A percentile compares a stretch with the other conserved stretches of the same genome.
Conservation (phyloP, 2,329 filamentous ascomycete species). For the Colletotrichum cuscutae region DNA sequence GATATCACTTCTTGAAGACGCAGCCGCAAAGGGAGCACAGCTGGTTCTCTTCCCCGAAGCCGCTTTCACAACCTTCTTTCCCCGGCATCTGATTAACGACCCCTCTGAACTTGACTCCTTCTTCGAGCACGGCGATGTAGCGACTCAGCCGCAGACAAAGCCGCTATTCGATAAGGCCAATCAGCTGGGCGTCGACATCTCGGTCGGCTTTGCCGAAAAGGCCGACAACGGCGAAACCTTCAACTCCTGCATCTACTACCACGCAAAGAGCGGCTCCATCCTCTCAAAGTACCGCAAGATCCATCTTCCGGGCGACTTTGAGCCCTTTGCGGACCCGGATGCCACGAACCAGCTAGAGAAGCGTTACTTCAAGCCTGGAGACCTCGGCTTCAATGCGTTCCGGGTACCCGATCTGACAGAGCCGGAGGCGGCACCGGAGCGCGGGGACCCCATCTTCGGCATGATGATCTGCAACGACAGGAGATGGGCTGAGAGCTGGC, state of each 20-base stretch:
- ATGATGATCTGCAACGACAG: slow-evolving; percentile 68
- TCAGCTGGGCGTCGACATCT: slow-evolving; percentile 60
- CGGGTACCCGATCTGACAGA: slow-evolving; percentile 57
- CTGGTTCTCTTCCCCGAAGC: slow-evolving; percentile 65
- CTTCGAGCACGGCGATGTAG: slow-evolving; percentile 59
- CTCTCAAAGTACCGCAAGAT: slow-evolving; percentile 64
- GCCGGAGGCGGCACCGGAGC: slow-evolving; percentile 46
- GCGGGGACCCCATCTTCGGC: slow-evolving; percentile 62
- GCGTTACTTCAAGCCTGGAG: slow-evolving; percentile 62
- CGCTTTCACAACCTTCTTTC: slow-evolving; percentile 68
- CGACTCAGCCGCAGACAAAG: slow-evolving; percentile 54
- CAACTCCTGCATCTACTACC: slow-evolving; percentile 65
- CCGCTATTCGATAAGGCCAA: slow-evolving; percentile 60
- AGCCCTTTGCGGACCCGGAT: slow-evolving; percentile 58
- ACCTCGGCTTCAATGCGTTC: slow-evolving; percentile 64
- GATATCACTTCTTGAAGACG: slow-evolving; percentile 58
- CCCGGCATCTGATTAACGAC: slow-evolving; percentile 58
- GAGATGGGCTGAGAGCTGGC: slow-evolving; percentile 64
- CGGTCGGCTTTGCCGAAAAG: slow-evolving; percentile 63
- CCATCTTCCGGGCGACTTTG: slow-evolving; percentile 63
- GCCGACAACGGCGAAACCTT: slow-evolving; percentile 47
- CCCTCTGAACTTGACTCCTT: slow-evolving; percentile 55
- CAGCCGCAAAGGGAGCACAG: slow-evolving; percentile 54
- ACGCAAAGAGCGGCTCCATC: slow-evolving; percentile 53
- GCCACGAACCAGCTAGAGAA: slow-evolving; percentile 66